Conservation (phyloP, 345 rosid species). For the Anastatica hierochuntica region DNA sequence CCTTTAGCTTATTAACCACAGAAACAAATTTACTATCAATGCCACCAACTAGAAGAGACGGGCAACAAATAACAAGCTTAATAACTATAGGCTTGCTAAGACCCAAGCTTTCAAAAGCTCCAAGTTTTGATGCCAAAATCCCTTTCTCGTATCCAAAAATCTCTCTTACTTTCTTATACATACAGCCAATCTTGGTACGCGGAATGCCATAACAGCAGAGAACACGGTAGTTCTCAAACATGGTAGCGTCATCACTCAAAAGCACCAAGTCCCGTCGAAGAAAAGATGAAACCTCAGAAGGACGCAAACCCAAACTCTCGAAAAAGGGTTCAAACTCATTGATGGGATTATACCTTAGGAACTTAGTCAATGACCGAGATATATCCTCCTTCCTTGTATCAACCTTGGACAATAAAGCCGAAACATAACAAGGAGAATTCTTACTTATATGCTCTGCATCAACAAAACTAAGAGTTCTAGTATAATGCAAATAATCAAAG, state of each 20-base stretch:
- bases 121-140: conserved; percentile 39
- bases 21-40: conserved; percentile 34
- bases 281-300: conserved; percentile 29
- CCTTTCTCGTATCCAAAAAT: conserved; percentile 43
- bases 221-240: conserved; percentile 56
- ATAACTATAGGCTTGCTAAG: conserved; percentile 32
- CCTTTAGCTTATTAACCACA: conserved; percentile 43
- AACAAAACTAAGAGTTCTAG: conserved; percentile 43
- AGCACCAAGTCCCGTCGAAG: conserved; percentile 44
- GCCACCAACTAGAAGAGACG: conserved; percentile 45
- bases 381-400: conserved; percentile 25
- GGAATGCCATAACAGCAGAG: conserved; percentile 55
- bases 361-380: conserved; percentile 31
- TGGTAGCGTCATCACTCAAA: conserved; percentile 49
- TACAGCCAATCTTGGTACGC: conserved; percentile 47
- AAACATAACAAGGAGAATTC: conserved; percentile 49
- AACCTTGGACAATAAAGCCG: conserved; percentile 31
- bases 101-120: conserved; percentile 54
- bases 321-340: conserved; percentile 87
- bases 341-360: conserved; percentile 59
- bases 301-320: conserved; percentile 68
- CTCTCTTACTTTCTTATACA: conserved; percentile 46
- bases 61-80: conserved; percentile 41
- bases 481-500: conserved; percentile 53
- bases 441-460: conserved; percentile 66